phyloP scores from a whole-genome alignment of 805 yeast genomes.

The Komagataella pseudopastoris region DNA sequence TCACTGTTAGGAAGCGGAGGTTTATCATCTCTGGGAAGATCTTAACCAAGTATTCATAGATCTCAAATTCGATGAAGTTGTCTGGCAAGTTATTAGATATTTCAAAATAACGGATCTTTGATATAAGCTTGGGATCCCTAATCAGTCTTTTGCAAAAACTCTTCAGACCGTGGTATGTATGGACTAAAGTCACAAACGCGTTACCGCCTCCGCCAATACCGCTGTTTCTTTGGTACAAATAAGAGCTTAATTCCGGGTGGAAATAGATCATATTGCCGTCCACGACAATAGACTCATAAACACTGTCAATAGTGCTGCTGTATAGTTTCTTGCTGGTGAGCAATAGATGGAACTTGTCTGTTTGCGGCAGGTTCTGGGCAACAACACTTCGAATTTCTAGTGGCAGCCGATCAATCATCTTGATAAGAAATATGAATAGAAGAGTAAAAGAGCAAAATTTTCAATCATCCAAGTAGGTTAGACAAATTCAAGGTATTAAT shows the following conservation, averaged over 20 bases:
- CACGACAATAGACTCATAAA: constrained; percentile 12
- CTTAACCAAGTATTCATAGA: constrained; percentile 5
- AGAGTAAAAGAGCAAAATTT: not conserved
- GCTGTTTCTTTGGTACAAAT: constrained; percentile 6
- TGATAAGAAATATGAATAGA: not conserved
- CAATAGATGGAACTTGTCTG: constrained; percentile 13
- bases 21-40: constrained; percentile 4
- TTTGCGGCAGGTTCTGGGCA: constrained; percentile 8
- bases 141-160: constrained; percentile 9
- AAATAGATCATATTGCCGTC: constrained; percentile 10
- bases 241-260: constrained; percentile 10
- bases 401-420: constrained; percentile 14
- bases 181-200: constrained; percentile 4
- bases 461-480: not conserved
- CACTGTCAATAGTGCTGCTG: constrained; percentile 4
- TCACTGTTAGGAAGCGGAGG: constrained; percentile 8
- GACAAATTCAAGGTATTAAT: not conserved
- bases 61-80: constrained; percentile 11
- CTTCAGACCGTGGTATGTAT: constrained; percentile 11
- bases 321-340: constrained; percentile 7
- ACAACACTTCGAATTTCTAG: constrained; percentile 9
- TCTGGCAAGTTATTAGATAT: constrained; percentile 11
- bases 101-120: constrained; percentile 8
- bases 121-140: constrained; percentile 2
- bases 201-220: not conserved